Percentiles rank a stretch among this genome's conserved stretches.
Evolutionary conservation across 176 grass and related monocot species (phyloP).

Genomic region (Pontederia paniculata): DNA sequence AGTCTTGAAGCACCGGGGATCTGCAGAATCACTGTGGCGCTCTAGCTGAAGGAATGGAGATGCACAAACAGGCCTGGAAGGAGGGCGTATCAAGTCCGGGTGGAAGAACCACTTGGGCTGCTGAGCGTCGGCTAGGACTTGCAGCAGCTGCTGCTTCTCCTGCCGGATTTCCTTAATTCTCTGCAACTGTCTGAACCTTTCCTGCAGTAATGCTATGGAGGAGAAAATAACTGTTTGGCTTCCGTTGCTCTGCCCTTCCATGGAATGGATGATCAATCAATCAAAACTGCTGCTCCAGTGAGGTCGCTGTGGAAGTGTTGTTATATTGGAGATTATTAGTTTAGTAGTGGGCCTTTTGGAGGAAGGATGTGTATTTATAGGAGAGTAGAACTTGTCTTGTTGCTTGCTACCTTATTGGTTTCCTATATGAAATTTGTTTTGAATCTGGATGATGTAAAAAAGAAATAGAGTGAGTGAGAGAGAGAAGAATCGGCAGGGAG

Average conservation of each 20-base stretch:
- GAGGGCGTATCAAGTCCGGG: not conserved
- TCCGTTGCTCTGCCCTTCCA: slow-evolving; percentile 4
- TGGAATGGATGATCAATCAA: not conserved
- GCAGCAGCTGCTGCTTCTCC: slow-evolving; percentile 9
- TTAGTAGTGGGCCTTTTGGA: not conserved
- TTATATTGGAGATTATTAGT: not conserved
- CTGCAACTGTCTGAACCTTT: slow-evolving; percentile 17
- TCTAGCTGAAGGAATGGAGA: not conserved
- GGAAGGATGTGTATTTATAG: slow-evolving; percentile 6
- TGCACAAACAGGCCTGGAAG: not conserved
- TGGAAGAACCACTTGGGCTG: slow-evolving; percentile 8
- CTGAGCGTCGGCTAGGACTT: not conserved
- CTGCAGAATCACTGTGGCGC: not conserved
- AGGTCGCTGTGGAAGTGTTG: not conserved
- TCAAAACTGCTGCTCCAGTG: not conserved
- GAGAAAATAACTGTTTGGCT: not conserved
- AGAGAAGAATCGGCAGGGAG: slow-evolving; percentile 4
- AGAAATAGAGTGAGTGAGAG: too few relatives aligned
- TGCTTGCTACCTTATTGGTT: not conserved
- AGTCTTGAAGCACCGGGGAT: not conserved
- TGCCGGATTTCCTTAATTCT: slow-evolving; percentile 8
- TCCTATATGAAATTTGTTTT: not conserved
- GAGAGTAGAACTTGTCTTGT: not conserved
- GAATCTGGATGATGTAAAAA: slow-evolving; percentile 1
- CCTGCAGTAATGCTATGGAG: slow-evolving; percentile 12